Evolutionary conservation across 1,284 basidiomycete genomes (phyloP).

Genomic region (Boletellus deceptivus): DNA sequence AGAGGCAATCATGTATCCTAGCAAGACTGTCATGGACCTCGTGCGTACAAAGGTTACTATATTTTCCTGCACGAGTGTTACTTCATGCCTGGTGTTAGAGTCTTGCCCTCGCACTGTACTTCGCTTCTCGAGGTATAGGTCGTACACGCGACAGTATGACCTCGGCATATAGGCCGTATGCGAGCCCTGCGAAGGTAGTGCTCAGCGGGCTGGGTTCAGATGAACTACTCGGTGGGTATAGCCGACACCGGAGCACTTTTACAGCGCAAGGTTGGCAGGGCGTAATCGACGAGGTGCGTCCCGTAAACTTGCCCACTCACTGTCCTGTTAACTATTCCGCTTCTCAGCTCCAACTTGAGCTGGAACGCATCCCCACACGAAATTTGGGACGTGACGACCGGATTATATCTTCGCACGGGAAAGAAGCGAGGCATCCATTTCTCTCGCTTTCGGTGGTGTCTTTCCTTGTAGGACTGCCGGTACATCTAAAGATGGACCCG

Average conservation of each 20-base stretch:
- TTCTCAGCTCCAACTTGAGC: conserved; percentile 83
- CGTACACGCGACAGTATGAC: conserved; percentile 38
- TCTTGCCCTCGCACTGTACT: conserved; percentile 88
- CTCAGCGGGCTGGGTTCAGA: conserved; percentile 94
- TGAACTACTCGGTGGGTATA: conserved; percentile 93
- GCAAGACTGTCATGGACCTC: conserved; percentile 88
- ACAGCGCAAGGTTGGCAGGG: conserved; percentile 64
- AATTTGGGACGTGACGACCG: conserved; percentile 96
- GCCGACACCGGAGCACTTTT: conserved; percentile 83
- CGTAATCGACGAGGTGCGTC: conserved; percentile 74
- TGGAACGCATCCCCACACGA: conserved; percentile 85
- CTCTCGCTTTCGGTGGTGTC: conserved; percentile 77
- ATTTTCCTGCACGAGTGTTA: not conserved
- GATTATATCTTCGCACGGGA: conserved; percentile 83
- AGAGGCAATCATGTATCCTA: conserved; percentile 78
- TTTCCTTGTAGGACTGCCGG: conserved; percentile 72
- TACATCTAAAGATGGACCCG: conserved; percentile 80
- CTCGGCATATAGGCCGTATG: conserved; percentile 51
- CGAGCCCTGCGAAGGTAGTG: conserved; percentile 77
- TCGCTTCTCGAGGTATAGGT: conserved; percentile 83
- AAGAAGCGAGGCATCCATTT: conserved; percentile 90
- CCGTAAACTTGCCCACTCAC: not conserved
- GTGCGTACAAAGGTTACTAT: conserved; percentile 42
- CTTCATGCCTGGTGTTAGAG: conserved; percentile 51
- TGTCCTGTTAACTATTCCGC: not conserved